phyloP scores from a whole-genome alignment of 2,329 filamentous ascomycete species.

The Aspergillus ibericus region DNA sequence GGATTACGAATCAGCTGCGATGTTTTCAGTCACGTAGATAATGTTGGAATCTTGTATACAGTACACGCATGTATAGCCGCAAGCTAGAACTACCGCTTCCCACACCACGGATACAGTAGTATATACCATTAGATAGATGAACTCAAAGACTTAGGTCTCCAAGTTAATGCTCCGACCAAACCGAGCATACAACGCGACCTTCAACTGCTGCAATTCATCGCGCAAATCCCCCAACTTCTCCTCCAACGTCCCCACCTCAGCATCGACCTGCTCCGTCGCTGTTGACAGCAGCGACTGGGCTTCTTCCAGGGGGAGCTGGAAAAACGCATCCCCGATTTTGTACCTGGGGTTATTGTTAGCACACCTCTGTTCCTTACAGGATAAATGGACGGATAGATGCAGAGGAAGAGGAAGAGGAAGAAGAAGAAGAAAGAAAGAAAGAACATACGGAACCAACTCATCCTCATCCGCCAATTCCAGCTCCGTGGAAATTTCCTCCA shows the following conservation, averaged over 20 bases:
- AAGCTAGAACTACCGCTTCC: background rate
- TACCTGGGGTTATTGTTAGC: slow-evolving; percentile 60
- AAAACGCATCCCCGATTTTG: slow-evolving; percentile 95
- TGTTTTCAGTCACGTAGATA: background rate
- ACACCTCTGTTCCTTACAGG: background rate
- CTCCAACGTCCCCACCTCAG: slow-evolving; percentile 73
- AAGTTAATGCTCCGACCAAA: slow-evolving; percentile 98
- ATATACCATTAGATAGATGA: background rate
- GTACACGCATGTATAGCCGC: background rate
- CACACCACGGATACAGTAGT: too few relatives aligned
- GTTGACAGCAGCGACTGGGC: slow-evolving; percentile 80
- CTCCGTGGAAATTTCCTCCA: slow-evolving; percentile 88
- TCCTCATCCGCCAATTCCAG: slow-evolving; percentile 95
- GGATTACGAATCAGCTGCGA: slow-evolving; percentile 20
- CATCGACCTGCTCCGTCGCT: slow-evolving; percentile 71
- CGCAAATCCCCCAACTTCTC: slow-evolving; percentile 71
- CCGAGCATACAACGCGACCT: slow-evolving; percentile 87
- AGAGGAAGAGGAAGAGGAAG: too few relatives aligned
- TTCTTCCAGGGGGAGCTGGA: slow-evolving; percentile 78
- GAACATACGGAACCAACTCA: slow-evolving; percentile 78
- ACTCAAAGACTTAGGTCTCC: slow-evolving; percentile 63
- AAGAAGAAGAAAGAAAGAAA: too few relatives aligned
- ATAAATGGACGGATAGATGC: background rate
- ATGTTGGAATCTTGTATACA: background rate
- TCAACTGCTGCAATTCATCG: slow-evolving; percentile 86